Evolutionary conservation across 805 yeast genomes (phyloP), one percentile per base, ranked within the genome.

Genomic region (Blastobotrys attinorum): DNA sequence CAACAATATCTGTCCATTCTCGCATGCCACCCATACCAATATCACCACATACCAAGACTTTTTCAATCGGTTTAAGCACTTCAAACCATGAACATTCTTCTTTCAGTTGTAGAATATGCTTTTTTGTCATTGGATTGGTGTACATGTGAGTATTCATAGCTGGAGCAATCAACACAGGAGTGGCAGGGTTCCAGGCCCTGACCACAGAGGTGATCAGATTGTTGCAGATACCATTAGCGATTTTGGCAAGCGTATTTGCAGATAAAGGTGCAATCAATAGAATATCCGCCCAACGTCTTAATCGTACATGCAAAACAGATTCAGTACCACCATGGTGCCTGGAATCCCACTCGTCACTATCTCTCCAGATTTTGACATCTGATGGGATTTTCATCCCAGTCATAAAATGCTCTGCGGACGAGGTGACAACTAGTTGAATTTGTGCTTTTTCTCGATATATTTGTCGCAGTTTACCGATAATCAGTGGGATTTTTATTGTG

Each of bases 21-120:
- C 90, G 79, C 98, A 90, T 90, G 41, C 97, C 98, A 35, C 98
- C 98, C 88, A 90, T 83, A 11, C 97, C 97, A 45, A 90, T 88
- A 60, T 92, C 97, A 49, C 98, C 97, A 68, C 92, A 87, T 22
- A 85, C 86, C 59, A 84, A 75, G 6, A 90, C 95, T 62, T 90
- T 90, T 60, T 90, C 98, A n/a, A 88, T 87, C 0, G 98, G 98
- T 63, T 79, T 81, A 55, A 92, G 72, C 11, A 90, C 78, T 51
- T 87, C 92, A 42, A 90, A 81, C 84, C 89, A 89, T n/a, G 89
- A 86, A 83, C 85, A 88, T 52, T 83, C 90, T 51, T 86, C 92
- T 31, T 75, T 72, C 31, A 90, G 74, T 25, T 82, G 66, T 42
- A 75, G 69, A 50, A 89, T 67, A 53, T 90, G 97, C 53, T 84